Base-by-base conservation (phyloP, 768 basidiomycete species). In the Imleria badia region DNA sequence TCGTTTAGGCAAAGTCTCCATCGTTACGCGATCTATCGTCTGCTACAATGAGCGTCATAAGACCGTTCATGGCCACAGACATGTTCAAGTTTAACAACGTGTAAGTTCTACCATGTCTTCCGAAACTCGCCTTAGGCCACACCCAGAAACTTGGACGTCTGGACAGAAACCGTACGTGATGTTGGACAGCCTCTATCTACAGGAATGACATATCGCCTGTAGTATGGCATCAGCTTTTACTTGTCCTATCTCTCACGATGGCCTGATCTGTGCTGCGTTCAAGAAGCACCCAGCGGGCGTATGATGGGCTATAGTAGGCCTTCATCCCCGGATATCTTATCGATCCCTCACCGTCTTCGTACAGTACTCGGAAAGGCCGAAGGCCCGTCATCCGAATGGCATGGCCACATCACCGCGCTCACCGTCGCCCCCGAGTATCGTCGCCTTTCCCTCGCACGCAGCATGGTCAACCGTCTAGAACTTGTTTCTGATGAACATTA, bases 401-500 rank as follows among this genome's bases (percentile, higher is more conserved):
- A 94, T 64, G 96, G 94, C 0, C 97, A 98, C 66, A 86, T 98
- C 64, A 98, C 96, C 1, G 95, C 95, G 0, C 77, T 99, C 46
- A 93, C 94, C 6, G 94, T 99, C 51, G 90, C 94, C 0, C 97
- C 97, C 13, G 86, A 91, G 63, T 97, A 92, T 72, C 89, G 97
- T 39, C 87, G 91, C 3, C 81, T 98, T 3, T 84, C 85, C 2
- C 85, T 98, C 42, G 96, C 93, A 0, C 83, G 85, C 61, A 85
- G 83, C 68, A 87, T 98, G 83, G 92, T 96, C 84, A 68, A 76
- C 58, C 77, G 90, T 45, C 86, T 99, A 42, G 96, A 98, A 70
- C 78, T 81, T 61, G 87, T 93, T 9, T 92, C 91, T 1, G 87
- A 94, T 68, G 80, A 85, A 55, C 79, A 79, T 23, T 90, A 94